Percentiles rank a stretch among this genome's conserved stretches.
These are phyloP conservation scores for Diaporthe batatas DNA, from an alignment of 2,329 filamentous ascomycete genomes.

Conservation along the genomic window DNA sequence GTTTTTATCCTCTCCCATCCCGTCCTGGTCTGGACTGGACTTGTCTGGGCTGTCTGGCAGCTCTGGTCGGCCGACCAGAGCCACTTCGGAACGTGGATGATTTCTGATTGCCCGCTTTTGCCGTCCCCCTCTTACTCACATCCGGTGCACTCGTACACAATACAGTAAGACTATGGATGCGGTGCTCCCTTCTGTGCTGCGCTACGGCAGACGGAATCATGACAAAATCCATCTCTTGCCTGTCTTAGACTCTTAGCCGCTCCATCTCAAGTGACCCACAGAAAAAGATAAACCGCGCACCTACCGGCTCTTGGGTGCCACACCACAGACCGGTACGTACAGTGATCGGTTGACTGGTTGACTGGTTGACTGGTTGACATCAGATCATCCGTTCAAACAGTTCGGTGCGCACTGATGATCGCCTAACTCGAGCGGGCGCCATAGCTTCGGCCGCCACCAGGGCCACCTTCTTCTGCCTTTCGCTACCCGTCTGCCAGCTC, in stretches of 20 bases:
- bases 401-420: conserved; percentile 27
- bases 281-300: conserved; percentile 21
- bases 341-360: conserved; percentile 3
- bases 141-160: conserved; percentile 7
- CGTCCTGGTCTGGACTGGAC: conserved; percentile 10
- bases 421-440: background rate
- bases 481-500: background rate
- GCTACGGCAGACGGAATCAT: background rate
- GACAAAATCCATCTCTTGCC: background rate
- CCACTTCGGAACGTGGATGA: conserved; percentile 1
- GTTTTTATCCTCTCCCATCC: background rate
- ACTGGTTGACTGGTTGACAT: conserved; percentile 6
- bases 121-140: conserved; percentile 21
- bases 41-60: background rate
- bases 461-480: too few species aligned
- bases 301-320: conserved; percentile 17
- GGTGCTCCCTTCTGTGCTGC: background rate
- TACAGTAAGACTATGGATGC: background rate
- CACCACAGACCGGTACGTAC: background rate
- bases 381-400: conserved; percentile 29
- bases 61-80: background rate
- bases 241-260: conserved; percentile 14
- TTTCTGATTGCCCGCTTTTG: conserved; percentile 28
- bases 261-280: conserved; percentile 5
- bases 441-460: conserved; percentile 9